phyloP scores from a whole-genome alignment of 2,329 filamentous ascomycete species.

The Trichoderma sp. region DNA sequence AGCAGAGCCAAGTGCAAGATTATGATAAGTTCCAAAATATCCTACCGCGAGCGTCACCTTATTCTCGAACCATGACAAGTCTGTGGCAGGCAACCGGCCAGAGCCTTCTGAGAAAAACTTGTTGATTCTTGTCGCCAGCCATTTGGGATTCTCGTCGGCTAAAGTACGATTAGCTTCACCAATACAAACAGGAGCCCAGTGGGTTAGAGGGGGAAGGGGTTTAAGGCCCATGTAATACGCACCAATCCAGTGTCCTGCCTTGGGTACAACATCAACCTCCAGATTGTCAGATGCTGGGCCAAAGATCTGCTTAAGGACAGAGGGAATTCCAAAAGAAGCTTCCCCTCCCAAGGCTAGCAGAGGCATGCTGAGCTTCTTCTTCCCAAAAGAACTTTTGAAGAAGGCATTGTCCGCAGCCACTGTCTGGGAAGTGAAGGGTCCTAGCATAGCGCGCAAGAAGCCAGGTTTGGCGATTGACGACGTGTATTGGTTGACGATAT shows the following conservation, averaged over 20 bases:
- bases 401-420: neutral
- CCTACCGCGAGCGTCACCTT: neutral
- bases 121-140: neutral
- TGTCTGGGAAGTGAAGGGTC: neutral
- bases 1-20: neutral
- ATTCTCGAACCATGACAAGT: neutral
- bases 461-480: neutral
- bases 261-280: neutral
- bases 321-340: neutral
- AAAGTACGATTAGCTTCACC: neutral
- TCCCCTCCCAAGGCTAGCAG: neutral
- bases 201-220: too few species aligned
- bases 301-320: neutral
- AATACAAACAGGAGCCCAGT: neutral
- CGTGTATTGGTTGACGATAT: neutral
- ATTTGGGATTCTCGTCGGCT: neutral
- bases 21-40: neutral
- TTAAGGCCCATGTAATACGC: neutral
- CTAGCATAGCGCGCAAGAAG: neutral
- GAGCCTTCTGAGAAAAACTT: neutral
- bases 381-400: neutral
- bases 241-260: neutral
- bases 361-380: neutral
- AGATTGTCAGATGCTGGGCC: neutral
- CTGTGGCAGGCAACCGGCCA: neutral